Evolutionary conservation across 2,329 filamentous ascomycete genomes (phyloP), one percentile per base, ranked within the genome.

Genomic region (Hypoxylon sp.): DNA sequence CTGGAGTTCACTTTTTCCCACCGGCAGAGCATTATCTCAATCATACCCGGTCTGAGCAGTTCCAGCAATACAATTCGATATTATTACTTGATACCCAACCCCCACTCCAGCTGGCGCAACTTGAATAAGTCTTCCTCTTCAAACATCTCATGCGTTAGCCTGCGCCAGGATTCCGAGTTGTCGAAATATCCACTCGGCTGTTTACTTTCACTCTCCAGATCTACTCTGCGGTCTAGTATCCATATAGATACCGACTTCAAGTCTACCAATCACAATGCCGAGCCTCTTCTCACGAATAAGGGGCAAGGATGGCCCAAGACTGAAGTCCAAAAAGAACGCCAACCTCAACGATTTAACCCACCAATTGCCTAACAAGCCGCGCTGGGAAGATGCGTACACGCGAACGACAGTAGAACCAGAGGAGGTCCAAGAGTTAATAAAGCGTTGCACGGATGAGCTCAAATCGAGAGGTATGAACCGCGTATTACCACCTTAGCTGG

Each of bases 341-440:
- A 82, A 84, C 66, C 79, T 83, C 67, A 80, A 85, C 68, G 78
- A 84, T 56, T 77, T 81, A 14, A 76, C 82, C 51, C 79, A 86
- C 64, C 80, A 84, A 68, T 80, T 83, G 24, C 87, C 89, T 36
- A 80, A 84, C 65, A 93, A 93, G 80, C 92, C 91, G 59, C 87
- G 86, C 78, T 97, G 93, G 91, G 91, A 93, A 65, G 92, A 97
- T 78, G 91, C 93, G 69, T 99, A 93, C 88, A 85, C 89, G 67
- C 91, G 95, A 75, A 92, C 86, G 57, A 87, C 89, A 48, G 90
- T 99, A 70, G 90, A 93, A 55, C 91, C 94, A 4, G 93, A 97
- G 71, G 96, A 99, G 81, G 89, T 99, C 49, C 90, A 94, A 74
- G 93, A 97, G 76, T 82, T 99, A 67, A 84, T 98, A 53, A 87